Percentiles rank a stretch among this genome's conserved stretches.
These are phyloP conservation scores for Stagonosporopsis vannaccii DNA, from an alignment of 2,329 filamentous ascomycete species.

Conservation along the genomic window DNA sequence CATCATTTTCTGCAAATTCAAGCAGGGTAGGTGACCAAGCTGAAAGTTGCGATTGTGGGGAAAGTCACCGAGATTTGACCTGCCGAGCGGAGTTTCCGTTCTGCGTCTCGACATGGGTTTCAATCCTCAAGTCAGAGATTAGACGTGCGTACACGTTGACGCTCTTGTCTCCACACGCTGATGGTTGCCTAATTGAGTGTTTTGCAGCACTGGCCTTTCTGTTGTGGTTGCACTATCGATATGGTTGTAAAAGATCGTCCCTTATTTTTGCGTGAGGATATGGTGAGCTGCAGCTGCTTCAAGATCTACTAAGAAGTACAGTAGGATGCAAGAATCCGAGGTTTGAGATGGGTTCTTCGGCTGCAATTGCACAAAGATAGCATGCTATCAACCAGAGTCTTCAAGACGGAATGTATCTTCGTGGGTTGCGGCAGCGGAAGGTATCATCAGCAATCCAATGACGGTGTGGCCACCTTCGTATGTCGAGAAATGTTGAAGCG, in stretches of 20 bases:
- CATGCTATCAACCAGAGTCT: too few species aligned
- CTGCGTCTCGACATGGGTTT: background rate
- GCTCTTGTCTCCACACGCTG: background rate
- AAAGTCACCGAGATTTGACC: conserved; percentile 3
- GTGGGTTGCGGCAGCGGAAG: too few species aligned
- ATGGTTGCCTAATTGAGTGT: background rate
- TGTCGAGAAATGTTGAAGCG: too few species aligned
- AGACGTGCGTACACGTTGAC: background rate
- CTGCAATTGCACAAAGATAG: too few species aligned
- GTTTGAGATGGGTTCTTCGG: too few species aligned
- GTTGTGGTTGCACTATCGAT: background rate
- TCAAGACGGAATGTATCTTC: too few species aligned
- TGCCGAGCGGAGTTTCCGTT: background rate
- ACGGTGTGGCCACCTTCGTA: too few species aligned
- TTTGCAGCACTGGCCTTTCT: background rate
- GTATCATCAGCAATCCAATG: too few species aligned
- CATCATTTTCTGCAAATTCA: background rate
- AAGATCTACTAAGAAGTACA: too few species aligned
- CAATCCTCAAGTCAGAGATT: background rate
- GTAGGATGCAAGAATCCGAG: too few species aligned
- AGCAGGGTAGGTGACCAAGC: background rate
- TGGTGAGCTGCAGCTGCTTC: too few species aligned
- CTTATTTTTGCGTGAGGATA: background rate
- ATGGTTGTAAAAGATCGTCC: background rate
- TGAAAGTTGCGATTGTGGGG: background rate